Base-by-base conservation (phyloP, 139 green algal genomes). In the Chlamydomonas sp. region DNA sequence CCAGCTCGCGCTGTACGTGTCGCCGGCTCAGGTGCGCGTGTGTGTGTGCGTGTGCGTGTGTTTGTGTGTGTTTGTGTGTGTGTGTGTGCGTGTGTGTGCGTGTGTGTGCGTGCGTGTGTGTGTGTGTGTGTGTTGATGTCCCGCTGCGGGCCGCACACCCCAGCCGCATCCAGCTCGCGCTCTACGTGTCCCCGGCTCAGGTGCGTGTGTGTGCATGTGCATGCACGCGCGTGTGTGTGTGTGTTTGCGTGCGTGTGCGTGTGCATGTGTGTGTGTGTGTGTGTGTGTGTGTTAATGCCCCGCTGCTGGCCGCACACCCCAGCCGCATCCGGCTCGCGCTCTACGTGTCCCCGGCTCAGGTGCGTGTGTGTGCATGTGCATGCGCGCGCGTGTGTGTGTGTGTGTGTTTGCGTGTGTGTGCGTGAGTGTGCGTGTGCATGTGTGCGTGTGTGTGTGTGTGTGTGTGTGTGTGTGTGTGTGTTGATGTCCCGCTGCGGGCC, bases 401-500 rank as follows among this genome's bases (percentile, higher is more conserved):
- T 28, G 20, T 57, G 47, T 57, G 22, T 28, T 28, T 28, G 16
- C 26, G 22, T 26, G 31, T 68, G 60, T 24, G n/a, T n/a, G n/a
- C n/a, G n/a, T n/a, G n/a, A n/a, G n/a, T n/a, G n/a, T 68, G 60
- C 28, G n/a, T n/a, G n/a, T n/a, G n/a, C n/a, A n/a, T n/a, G n/a
- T n/a, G n/a, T n/a, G n/a, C n/a, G n/a, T n/a, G n/a, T n/a, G n/a
- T n/a, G n/a, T n/a, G n/a, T n/a, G n/a, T n/a, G n/a, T n/a, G n/a
- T n/a, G n/a, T n/a, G n/a, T n/a, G n/a, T n/a, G n/a, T n/a, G n/a
- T n/a, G n/a, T n/a, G n/a, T n/a, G n/a, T n/a, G n/a, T n/a, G n/a
- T n/a, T n/a, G n/a, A n/a, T n/a, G 67, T 67, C 0, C 35, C 58
- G 8, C 68, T 87, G 3, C 3, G 30, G 22, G 30, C 38, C 36